Percentiles rank a stretch among this genome's conserved stretches.
Evolutionary conservation across 768 basidiomycete genomes (phyloP).

Genomic region (Lactarius vividus): DNA sequence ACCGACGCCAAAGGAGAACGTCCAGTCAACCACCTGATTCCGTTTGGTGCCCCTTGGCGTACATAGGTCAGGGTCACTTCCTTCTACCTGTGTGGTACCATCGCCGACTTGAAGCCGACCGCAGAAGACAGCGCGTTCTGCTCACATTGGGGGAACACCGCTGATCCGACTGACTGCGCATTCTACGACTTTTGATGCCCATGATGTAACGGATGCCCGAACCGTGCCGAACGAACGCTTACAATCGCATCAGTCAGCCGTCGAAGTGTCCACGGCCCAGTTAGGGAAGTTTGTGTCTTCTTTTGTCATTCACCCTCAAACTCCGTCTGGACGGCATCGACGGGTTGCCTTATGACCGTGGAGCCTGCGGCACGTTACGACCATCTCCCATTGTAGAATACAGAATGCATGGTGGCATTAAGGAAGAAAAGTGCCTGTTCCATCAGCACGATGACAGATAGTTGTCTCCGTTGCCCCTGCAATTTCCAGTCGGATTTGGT

Average conservation of each 20-base stretch:
- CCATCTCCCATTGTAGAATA: neutral
- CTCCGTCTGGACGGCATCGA: constrained; percentile 27
- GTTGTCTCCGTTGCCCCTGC: constrained; percentile 2
- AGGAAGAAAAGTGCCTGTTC: neutral
- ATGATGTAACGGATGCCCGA: neutral
- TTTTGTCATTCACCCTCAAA: neutral
- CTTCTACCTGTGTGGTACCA: neutral
- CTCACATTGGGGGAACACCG: too few relatives aligned
- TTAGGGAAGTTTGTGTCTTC: neutral
- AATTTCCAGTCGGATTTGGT: neutral
- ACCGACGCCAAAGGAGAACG: neutral
- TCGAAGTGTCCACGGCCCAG: neutral
- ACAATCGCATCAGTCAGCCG: neutral
- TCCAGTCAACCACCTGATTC: neutral
- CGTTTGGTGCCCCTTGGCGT: neutral
- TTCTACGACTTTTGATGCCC: neutral
- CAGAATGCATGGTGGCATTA: neutral
- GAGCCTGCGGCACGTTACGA: neutral
- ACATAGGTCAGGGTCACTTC: neutral
- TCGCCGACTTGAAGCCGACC: neutral
- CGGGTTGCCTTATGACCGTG: neutral
- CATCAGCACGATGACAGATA: neutral
- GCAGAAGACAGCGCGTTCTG: neutral
- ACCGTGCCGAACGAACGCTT: neutral
- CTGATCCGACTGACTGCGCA: neutral